These are phyloP conservation scores for Sicyos baderoa DNA, from an alignment of 306 rosid species.

Conservation along the genomic window DNA sequence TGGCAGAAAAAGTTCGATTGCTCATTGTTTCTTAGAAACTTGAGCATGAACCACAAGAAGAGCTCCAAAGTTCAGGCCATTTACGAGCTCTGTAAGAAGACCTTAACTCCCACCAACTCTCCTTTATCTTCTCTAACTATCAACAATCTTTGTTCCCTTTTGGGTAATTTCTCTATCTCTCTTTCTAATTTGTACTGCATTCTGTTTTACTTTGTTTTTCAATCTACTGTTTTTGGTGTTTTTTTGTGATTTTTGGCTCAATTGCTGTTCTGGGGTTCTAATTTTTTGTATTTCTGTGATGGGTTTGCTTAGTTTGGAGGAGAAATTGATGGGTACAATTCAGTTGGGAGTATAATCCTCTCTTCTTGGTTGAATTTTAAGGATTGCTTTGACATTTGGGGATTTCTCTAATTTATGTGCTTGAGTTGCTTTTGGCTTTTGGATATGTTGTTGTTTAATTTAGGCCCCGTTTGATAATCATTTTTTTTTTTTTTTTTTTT, in stretches of 20 bases:
- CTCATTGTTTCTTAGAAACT: conserved; percentile 28
- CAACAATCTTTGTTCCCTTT: conserved; percentile 46
- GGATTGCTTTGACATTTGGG: neutral
- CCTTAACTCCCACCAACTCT: conserved; percentile 42
- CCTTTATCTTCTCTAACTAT: conserved; percentile 42
- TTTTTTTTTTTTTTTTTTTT: too few species aligned
- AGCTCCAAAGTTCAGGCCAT: conserved; percentile 55
- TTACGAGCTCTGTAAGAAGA: conserved; percentile 56
- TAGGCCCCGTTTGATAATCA: too few species aligned
- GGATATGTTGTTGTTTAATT: neutral
- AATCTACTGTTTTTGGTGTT: neutral
- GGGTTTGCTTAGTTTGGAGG: conserved; percentile 11
- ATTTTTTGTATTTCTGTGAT: neutral
- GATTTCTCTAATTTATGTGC: neutral
- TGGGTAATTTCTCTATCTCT: conserved; percentile 42
- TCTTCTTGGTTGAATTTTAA: neutral
- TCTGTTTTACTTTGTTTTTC: neutral
- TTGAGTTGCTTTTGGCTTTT: conserved; percentile 8
- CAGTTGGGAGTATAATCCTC: neutral
- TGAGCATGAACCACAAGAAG: conserved; percentile 38
- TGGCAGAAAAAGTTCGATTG: conserved; percentile 27
- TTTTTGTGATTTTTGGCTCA: conserved; percentile 2
- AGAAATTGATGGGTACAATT: neutral
- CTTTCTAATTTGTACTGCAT: conserved; percentile 12
- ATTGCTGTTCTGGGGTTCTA: conserved; percentile 14